Percentiles rank a stretch among this genome's conserved stretches.
Conservation (phyloP, 225 moss, liverwort and hornwort genomes). For the Rhytidiadelphus loreus region DNA sequence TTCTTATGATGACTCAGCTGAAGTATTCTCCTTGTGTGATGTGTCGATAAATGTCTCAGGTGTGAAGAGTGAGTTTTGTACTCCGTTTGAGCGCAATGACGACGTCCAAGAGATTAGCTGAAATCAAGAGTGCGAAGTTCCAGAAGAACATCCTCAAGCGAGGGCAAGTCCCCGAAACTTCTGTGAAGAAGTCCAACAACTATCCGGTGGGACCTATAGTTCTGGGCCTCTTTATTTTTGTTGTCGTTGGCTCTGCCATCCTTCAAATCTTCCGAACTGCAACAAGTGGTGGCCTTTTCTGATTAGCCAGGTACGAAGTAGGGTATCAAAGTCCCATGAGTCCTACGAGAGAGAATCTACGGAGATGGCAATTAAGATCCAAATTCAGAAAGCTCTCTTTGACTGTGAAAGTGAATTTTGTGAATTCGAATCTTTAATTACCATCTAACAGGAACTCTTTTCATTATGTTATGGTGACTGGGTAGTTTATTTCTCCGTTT, state of each 20-base stretch:
- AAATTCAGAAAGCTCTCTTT: not conserved
- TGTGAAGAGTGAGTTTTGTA: not conserved
- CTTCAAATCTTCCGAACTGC: constrained; percentile 83
- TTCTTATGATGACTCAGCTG: not conserved
- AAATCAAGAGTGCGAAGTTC: constrained; percentile 75
- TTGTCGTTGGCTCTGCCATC: constrained; percentile 83
- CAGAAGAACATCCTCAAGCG: constrained; percentile 84
- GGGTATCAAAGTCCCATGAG: not conserved
- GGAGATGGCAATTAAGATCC: not conserved
- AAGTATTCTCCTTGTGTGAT: not conserved
- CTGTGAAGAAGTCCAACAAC: constrained; percentile 51
- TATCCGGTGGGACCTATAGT: constrained; percentile 84
- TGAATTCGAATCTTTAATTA: not conserved
- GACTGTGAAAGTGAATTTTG: not conserved
- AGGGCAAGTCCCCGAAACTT: constrained; percentile 64
- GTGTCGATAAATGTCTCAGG: not conserved
- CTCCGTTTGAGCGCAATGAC: constrained; percentile 25
- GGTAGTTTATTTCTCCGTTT: not conserved
- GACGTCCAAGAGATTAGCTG: constrained; percentile 62
- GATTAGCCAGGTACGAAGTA: not conserved
- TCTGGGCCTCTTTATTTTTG: constrained; percentile 74
- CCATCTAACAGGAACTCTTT: not conserved
- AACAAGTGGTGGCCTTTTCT: constrained; percentile 58
- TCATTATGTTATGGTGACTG: not conserved
- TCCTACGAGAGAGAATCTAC: not conserved